Base-by-base conservation (phyloP, 306 rosid genomes). In the Sophora flavescens region DNA sequence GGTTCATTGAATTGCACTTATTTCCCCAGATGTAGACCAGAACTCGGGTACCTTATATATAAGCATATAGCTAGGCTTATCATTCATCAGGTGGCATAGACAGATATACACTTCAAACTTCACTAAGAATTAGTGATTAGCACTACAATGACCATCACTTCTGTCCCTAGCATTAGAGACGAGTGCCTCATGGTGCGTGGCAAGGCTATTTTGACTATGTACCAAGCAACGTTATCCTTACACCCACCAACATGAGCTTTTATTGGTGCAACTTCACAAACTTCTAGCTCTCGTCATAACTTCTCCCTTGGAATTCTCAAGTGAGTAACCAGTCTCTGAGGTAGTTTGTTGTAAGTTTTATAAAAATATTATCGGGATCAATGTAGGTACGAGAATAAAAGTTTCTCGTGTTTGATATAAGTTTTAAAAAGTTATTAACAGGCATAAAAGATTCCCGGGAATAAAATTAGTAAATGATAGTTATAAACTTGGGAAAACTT, bases 271-370 rank as follows among this genome's bases (percentile, higher is more conserved):
- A 6, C 11, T 44, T 66, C 72, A 22, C 38, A 0, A 44, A 22
- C 33, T 66, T 26, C 72, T 15, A 63, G 8, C 22, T 18, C 39
- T 66, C 22, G 3, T 26, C 72, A 66, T 44, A 44, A 41, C 11
- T 66, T 66, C 36, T 18, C 5, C 71, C 38, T 65, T 41, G 71
- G 54, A 65, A 0, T 65, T 65, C 71, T 65, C 38, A 65, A 65
- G 71, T 63, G 51, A 11, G 69, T 63, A 38, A 4, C 48, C 15
- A 0, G 22, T 22, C 22, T 1, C 22, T 22, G 1, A 22, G 22
- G 22, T n/a, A n/a, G n/a, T n/a, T n/a, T n/a, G n/a, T n/a, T n/a
- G n/a, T n/a, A n/a, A n/a, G n/a, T n/a, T n/a, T n/a, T n/a, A n/a
- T n/a, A n/a, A n/a, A n/a, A n/a, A n/a, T n/a, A n/a, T n/a, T n/a